These are phyloP conservation scores for Auricularia cornea DNA, from an alignment of 768 basidiomycete genomes.

Conservation along the genomic window DNA sequence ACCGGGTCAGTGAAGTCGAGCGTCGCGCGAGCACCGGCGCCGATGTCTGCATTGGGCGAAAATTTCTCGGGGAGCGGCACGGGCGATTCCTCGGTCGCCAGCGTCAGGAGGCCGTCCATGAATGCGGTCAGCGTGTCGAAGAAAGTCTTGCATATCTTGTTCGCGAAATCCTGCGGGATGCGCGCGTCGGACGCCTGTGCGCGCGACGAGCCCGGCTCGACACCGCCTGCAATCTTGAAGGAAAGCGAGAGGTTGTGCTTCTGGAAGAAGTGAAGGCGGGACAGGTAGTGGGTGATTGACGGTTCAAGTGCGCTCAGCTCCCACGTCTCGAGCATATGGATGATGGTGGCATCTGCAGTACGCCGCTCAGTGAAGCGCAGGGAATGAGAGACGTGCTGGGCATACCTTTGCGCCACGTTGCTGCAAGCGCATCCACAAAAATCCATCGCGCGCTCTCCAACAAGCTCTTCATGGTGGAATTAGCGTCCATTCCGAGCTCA, in stretches of 20 bases:
- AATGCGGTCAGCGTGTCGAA: conserved; percentile 79
- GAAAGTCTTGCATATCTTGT: conserved; percentile 77
- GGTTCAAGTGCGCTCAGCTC: conserved; percentile 49
- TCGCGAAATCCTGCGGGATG: conserved; percentile 54
- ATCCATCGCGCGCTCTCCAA: conserved; percentile 81
- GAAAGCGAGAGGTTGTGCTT: conserved; percentile 64
- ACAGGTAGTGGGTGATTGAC: conserved; percentile 64
- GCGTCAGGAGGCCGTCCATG: conserved; percentile 73
- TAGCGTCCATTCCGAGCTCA: conserved; percentile 72
- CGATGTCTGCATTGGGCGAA: conserved; percentile 14
- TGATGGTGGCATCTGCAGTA: conserved; percentile 63
- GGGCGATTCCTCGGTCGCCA: conserved; percentile 63
- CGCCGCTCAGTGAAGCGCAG: neutral
- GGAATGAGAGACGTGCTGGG: neutral
- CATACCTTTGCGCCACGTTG: conserved; percentile 77
- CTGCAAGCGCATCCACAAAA: conserved; percentile 73
- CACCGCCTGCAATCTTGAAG: conserved; percentile 74
- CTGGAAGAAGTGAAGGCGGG: conserved; percentile 76
- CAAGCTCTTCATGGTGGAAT: conserved; percentile 59
- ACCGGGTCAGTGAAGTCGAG: conserved; percentile 59
- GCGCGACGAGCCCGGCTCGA: conserved; percentile 45
- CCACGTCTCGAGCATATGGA: conserved; percentile 89
- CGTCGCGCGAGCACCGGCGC: conserved; percentile 32
- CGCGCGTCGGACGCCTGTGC: conserved; percentile 49
- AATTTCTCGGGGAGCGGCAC: conserved; percentile 33